Evolutionary conservation across 306 rosid species (phyloP).

Genomic region (Begonia fuchsioides): DNA sequence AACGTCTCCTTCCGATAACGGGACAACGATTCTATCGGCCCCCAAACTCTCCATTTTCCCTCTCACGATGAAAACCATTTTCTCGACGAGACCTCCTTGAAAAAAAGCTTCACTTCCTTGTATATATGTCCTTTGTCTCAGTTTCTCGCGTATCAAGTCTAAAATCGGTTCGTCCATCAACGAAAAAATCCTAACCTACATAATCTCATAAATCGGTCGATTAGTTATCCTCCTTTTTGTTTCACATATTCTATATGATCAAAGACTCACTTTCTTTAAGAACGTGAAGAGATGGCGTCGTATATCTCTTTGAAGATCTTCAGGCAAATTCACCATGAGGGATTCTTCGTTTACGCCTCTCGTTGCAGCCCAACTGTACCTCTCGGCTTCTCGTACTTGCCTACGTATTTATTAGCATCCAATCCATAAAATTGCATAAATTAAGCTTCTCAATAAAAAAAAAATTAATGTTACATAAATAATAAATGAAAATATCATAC

Average conservation of each 20-base stretch:
- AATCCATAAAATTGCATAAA: no score
- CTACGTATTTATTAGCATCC: conserved; percentile 13
- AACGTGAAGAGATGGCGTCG: conserved; percentile 67
- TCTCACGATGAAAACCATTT: conserved; percentile 76
- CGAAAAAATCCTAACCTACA: conserved; percentile 62
- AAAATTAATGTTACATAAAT: background rate
- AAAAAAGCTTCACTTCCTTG: conserved; percentile 52
- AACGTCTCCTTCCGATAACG: conserved; percentile 57
- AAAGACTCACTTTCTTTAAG: conserved; percentile 34
- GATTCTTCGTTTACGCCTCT: conserved; percentile 85
- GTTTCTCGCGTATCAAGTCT: conserved; percentile 66
- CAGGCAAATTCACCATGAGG: conserved; percentile 66
- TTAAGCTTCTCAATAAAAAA: no score
- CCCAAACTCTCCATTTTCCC: conserved; percentile 60
- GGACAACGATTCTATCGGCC: conserved; percentile 38
- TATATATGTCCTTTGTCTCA: conserved; percentile 62
- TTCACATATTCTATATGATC: background rate
- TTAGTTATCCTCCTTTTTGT: background rate
- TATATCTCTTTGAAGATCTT: conserved; percentile 67
- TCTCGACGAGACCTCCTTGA: conserved; percentile 50
- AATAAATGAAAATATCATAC: conserved; percentile 14
- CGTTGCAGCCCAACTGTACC: conserved; percentile 78
- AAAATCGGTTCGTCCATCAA: conserved; percentile 63
- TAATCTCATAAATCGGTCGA: background rate
- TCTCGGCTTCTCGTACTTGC: conserved; percentile 64